Conservation (phyloP, 139 green algal genomes). For the Asterochloris erici region DNA sequence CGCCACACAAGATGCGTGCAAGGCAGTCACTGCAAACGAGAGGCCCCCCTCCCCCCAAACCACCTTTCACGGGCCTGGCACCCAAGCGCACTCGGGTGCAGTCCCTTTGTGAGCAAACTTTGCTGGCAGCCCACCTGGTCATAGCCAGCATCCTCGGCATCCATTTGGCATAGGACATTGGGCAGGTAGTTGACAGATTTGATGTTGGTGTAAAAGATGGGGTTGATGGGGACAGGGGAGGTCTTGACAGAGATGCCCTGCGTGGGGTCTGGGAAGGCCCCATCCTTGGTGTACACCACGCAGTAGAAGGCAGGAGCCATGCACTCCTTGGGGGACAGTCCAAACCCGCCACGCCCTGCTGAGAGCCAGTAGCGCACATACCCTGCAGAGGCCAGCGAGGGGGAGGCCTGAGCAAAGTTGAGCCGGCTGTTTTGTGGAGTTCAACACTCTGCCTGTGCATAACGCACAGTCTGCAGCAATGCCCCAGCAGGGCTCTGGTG, state of each 20-base stretch:
- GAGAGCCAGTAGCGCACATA: conserved; percentile 66
- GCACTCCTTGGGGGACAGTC: conserved; percentile 38
- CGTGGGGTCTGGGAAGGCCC: not conserved
- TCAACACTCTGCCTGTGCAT: no score
- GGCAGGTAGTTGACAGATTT: conserved; percentile 68
- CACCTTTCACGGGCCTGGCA: no score
- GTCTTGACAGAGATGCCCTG: conserved; percentile 35
- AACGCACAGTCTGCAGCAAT: no score
- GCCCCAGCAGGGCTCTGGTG: no score
- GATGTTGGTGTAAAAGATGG: conserved; percentile 43
- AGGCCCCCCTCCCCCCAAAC: no score
- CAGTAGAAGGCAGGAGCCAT: conserved; percentile 57
- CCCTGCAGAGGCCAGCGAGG: conserved; percentile 25
- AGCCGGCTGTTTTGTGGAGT: no score
- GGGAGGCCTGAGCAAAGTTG: not conserved
- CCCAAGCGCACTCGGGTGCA: no score
- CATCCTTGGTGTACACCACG: conserved; percentile 33
- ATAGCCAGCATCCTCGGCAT: conserved; percentile 44
- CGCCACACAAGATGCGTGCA: no score
- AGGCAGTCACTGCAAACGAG: no score
- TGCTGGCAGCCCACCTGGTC: conserved; percentile 37
- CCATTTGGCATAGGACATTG: conserved; percentile 48
- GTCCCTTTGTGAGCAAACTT: no score
- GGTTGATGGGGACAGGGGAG: conserved; percentile 42
- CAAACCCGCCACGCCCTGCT: conserved; percentile 64